Percentiles rank a stretch among this genome's conserved stretches.
Evolutionary conservation across 441 rosid species (phyloP).

Genomic region (Euphorbia corollata): DNA sequence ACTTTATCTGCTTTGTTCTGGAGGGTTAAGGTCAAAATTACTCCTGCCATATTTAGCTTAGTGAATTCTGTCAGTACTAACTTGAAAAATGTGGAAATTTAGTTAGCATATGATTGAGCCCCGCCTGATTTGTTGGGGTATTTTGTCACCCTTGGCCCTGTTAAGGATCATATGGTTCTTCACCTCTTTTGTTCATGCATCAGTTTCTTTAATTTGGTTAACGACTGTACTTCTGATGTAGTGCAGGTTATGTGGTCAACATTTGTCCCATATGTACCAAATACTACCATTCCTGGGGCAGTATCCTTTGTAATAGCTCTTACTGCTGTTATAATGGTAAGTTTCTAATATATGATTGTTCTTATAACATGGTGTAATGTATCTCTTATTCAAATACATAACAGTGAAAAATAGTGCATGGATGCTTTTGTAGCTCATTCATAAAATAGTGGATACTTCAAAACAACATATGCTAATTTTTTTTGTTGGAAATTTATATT

Average conservation of each 20-base stretch:
- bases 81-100: background rate
- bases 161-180: background rate
- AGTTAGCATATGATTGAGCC: background rate
- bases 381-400: background rate
- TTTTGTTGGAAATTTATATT: background rate
- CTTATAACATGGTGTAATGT: background rate
- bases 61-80: background rate
- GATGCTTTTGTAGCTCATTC: slow-evolving; percentile 1
- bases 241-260: slow-evolving; percentile 89
- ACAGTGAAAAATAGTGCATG: background rate
- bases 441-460: too few species aligned
- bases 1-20: slow-evolving; percentile 5
- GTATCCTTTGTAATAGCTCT: slow-evolving; percentile 50
- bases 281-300: slow-evolving; percentile 57
- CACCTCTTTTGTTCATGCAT: background rate
- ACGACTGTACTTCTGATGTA: background rate
- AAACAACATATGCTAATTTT: background rate
- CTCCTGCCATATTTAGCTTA: background rate
- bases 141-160: background rate
- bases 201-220: background rate
- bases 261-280: slow-evolving; percentile 71
- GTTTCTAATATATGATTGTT: slow-evolving; percentile 19
- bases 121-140: background rate
- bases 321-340: slow-evolving; percentile 66
- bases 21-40: background rate